Base-by-base conservation (phyloP, 2,329 filamentous ascomycete genomes). In the Fusarium globosum region DNA sequence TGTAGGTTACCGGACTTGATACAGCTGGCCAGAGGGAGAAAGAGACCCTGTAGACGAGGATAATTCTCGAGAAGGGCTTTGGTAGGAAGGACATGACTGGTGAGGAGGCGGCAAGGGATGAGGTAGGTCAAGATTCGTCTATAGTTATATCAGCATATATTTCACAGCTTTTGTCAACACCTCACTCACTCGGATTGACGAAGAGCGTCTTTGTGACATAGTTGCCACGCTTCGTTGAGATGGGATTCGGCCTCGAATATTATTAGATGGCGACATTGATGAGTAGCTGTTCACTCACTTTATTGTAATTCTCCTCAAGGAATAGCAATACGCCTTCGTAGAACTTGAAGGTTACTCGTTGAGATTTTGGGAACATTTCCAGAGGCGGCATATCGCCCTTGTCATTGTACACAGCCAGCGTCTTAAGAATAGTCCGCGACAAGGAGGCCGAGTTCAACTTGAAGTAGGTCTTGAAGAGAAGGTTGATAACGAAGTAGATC, bases 381-480 rank as follows among this genome's bases (percentile, higher is more conserved):
- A 98, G 86, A 1, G 89, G 85, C 2, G 96, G 96, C 85, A 99
- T 92, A 77, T 99, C 96, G 49, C 90, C 88, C 68, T 86, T 85
- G 46, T 91, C 87, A 64, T 86, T 83, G 61, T 93, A 92, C 18
- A 95, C 95, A 52, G 92, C 88, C 53, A 99, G 87, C 0, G 94
- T 95, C 75, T 92, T 94, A 52, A 99, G 86, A 56, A 98, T 92
- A 74, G 96, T 98, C 80, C 96, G 95, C 23, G 92, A 97, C 26
- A 98, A 86, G n/a, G 91, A 91, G 65, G 97, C 92, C 39, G 93
- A 94, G 83, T 97, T 97, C 72, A 98, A 87, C 85, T 94, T 97
- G 86, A 99, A 99, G 82, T 98, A 98, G 4, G 95, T 98, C 84
- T 98, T 98, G 89, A 99, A 99, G 20, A 98, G 87, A 13, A 99